Percentiles rank a stretch among this genome's conserved stretches.
These are phyloP conservation scores for Alternaria arbusti DNA, from an alignment of 2,329 filamentous ascomycete species.

Conservation along the genomic window DNA sequence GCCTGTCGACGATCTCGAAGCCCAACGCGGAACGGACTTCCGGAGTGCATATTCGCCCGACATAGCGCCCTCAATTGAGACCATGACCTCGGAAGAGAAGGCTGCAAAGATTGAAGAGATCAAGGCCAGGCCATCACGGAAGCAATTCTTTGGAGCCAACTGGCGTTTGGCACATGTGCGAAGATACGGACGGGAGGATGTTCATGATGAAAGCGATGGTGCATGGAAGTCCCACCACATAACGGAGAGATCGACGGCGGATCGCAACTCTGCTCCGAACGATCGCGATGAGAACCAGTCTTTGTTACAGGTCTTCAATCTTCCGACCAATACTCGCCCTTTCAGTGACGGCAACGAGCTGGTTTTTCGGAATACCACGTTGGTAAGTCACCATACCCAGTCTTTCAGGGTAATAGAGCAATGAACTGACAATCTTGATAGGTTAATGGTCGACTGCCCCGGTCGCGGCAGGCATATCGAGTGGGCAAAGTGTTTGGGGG, in stretches of 20 bases:
- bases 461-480: constrained; percentile 29
- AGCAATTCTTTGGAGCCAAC: constrained; percentile 32
- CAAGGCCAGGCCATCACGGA: constrained; percentile 43
- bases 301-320: constrained; percentile 23
- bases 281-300: neutral
- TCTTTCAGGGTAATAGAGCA: neutral
- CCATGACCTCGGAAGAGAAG: constrained; percentile 29
- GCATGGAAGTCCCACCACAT: constrained; percentile 9
- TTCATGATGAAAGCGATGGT: constrained; percentile 26
- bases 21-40: constrained; percentile 12
- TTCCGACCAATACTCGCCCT: constrained; percentile 33
- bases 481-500: constrained; percentile 28
- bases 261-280: neutral
- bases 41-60: constrained; percentile 11
- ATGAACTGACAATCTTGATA: constrained; percentile 11
- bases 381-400: constrained; percentile 16
- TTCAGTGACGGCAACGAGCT: constrained; percentile 36
- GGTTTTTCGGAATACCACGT: constrained; percentile 35
- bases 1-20: neutral
- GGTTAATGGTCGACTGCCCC: constrained; percentile 30
- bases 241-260: neutral
- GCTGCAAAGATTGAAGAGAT: constrained; percentile 32
- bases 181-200: constrained; percentile 12
- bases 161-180: constrained; percentile 25
- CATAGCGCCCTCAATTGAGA: constrained; percentile 12